These are phyloP conservation scores for Exophiala lecanii-corni DNA, from an alignment of 2,329 filamentous ascomycete genomes.

Conservation along the genomic window DNA sequence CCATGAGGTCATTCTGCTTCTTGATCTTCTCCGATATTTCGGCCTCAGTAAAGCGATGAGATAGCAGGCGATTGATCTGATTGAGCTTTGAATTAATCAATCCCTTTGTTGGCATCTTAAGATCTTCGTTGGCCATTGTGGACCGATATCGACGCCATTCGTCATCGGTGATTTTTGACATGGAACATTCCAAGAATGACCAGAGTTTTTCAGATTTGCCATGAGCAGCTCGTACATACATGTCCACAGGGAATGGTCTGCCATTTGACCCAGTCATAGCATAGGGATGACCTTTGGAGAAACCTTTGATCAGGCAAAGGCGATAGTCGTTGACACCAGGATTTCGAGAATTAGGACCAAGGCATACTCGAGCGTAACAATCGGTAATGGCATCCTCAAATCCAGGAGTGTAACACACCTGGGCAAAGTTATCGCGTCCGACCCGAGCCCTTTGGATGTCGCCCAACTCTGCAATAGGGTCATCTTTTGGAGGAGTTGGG, in stretches of 20 bases:
- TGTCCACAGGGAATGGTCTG: slow-evolving; percentile 74
- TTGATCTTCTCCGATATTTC: slow-evolving; percentile 77
- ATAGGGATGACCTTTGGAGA: slow-evolving; percentile 75
- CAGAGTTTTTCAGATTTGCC: slow-evolving; percentile 80
- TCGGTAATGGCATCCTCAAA: slow-evolving; percentile 78
- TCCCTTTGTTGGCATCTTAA: slow-evolving; percentile 68
- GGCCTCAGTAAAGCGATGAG: slow-evolving; percentile 74
- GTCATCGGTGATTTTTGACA: slow-evolving; percentile 74
- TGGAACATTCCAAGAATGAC: slow-evolving; percentile 87
- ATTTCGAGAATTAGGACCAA: slow-evolving; percentile 66
- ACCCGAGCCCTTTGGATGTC: slow-evolving; percentile 82
- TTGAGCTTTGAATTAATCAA: slow-evolving; percentile 67
- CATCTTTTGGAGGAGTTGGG: slow-evolving; percentile 55
- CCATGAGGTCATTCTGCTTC: slow-evolving; percentile 63
- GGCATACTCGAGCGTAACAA: slow-evolving; percentile 78
- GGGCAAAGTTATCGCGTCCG: slow-evolving; percentile 77
- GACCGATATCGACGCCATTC: slow-evolving; percentile 80
- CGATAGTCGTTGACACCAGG: slow-evolving; percentile 76
- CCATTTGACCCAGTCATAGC: slow-evolving; percentile 70
- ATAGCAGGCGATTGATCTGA: slow-evolving; percentile 74
- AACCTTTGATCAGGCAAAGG: slow-evolving; percentile 86
- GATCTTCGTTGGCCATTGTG: slow-evolving; percentile 65
- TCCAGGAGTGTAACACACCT: slow-evolving; percentile 88
- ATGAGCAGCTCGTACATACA: slow-evolving; percentile 76
- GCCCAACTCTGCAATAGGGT: slow-evolving; percentile 66